Base-by-base conservation (phyloP, 2,329 filamentous ascomycete genomes). In the Alternaria brassicae region DNA sequence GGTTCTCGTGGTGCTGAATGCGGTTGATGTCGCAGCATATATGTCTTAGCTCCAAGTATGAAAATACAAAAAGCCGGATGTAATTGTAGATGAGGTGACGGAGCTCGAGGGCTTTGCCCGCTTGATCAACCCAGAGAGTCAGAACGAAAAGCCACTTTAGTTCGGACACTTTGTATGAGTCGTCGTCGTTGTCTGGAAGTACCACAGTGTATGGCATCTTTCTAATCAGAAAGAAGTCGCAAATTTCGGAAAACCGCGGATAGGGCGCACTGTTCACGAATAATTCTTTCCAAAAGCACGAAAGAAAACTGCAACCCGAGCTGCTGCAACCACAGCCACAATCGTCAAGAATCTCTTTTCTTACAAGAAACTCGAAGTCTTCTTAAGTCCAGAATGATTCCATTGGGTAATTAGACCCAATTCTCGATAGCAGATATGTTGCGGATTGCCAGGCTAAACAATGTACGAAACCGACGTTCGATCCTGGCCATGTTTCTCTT, bases 1-100 rank as follows among this genome's bases (percentile, higher is more conserved):
- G 41, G 5, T 5, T 0, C 0, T 8, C 10, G 0, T 0, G 2
- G 39, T 41, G 39, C 0, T 4, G 0, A 0, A 13, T 13, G 9
- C 41, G 25, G 1, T 3, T 1, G 23, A 17, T 19, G 7, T 30
- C n/a, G 25, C 41, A 45, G 10, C 41, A 45, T 2, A 15, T 45
- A 0, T 45, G 41, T 45, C n/a, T 4, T 15, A 45, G 10, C 9
- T 45, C 41, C 10, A 45, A 4, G 1, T 45, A 45, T 21, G 41
- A 45, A n/a, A 45, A 45, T 0, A 30, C 10, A 0, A 45, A 45
- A 0, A 30, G 3, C n/a, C 41, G 41, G 1, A 45, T 19, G 5
- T 45, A 45, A 0, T 0, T 3, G 13, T 13, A 3, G 0, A 45
- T 8, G 2, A 45, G 25, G 3, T n/a, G 25, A 3, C 1, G 0